These are phyloP conservation scores for Fusarium kyushuense DNA, from an alignment of 2,329 filamentous ascomycete genomes.

Conservation along the genomic window DNA sequence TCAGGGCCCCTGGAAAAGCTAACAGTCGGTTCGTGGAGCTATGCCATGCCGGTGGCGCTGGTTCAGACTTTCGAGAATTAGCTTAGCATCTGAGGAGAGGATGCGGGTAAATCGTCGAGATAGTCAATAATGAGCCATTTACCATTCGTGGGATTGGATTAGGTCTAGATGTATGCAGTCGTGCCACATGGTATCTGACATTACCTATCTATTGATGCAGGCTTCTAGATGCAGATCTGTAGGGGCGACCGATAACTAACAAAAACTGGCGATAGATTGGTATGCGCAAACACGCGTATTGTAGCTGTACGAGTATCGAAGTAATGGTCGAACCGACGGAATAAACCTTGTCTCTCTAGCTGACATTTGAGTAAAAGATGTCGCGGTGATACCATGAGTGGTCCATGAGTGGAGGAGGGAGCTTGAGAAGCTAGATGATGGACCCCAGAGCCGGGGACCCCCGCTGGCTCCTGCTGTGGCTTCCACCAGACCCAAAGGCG, in stretches of 20 bases:
- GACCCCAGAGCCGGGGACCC: conserved; percentile 21
- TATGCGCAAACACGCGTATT: background rate
- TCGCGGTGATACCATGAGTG: conserved; percentile 18
- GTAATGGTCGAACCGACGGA: background rate
- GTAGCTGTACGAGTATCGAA: background rate
- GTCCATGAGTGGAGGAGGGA: background rate
- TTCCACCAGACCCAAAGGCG: conserved; percentile 42
- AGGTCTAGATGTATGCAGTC: conserved; percentile 24
- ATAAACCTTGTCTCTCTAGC: conserved; percentile 18
- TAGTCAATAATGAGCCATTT: conserved; percentile 3
- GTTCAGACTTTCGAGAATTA: conserved; percentile 13
- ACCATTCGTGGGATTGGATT: conserved; percentile 30
- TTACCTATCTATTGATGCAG: conserved; percentile 1
- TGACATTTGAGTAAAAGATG: background rate
- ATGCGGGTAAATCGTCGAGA: conserved; percentile 24
- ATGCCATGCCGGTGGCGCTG: conserved; percentile 26
- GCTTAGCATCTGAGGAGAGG: background rate
- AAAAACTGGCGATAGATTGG: background rate
- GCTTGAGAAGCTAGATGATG: conserved; percentile 5
- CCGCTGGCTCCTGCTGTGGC: conserved; percentile 23
- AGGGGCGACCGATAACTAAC: background rate
- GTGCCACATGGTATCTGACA: conserved; percentile 30
- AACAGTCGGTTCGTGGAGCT: conserved; percentile 24
- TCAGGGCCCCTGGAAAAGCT: conserved; percentile 19
- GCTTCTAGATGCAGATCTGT: background rate